A percentile compares a stretch with the other conserved stretches of the same genome.
phyloP scores from a whole-genome alignment of 2,329 filamentous ascomycete species.

The Apiospora aurea region DNA sequence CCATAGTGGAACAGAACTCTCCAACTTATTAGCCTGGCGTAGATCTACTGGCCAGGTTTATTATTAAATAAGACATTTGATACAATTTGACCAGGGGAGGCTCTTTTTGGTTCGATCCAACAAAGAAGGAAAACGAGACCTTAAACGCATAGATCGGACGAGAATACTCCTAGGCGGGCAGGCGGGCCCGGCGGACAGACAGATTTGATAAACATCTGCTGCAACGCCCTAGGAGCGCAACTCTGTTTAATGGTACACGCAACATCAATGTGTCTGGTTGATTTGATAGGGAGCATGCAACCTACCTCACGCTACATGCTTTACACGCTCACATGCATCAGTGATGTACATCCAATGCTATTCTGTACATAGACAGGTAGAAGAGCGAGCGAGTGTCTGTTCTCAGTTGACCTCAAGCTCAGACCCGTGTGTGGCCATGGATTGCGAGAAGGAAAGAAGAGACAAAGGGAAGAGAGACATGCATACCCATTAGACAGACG shows the following conservation, averaged over 20 bases:
- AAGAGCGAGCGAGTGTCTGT: background rate
- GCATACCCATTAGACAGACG: background rate
- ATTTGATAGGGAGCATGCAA: background rate
- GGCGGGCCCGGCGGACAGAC: background rate
- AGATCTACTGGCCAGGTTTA: slow-evolving; percentile 20
- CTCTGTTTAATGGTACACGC: slow-evolving; percentile 10
- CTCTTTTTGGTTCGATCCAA: slow-evolving; percentile 11
- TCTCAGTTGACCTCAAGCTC: background rate
- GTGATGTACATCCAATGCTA: too few relatives aligned
- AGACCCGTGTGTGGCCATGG: background rate
- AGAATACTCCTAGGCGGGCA: slow-evolving; percentile 16
- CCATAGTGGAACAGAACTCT: slow-evolving; percentile 7
- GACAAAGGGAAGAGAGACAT: background rate
- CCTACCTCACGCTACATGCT: background rate
- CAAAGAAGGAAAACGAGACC: background rate
- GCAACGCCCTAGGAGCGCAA: slow-evolving; percentile 7
- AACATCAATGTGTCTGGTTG: background rate
- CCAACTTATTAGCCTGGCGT: slow-evolving; percentile 19
- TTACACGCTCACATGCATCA: background rate
- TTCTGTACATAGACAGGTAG: too few relatives aligned
- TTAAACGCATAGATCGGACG: slow-evolving; percentile 1
- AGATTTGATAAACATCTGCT: slow-evolving; percentile 19
- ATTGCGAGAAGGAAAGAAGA: background rate
- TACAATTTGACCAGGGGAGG: background rate
- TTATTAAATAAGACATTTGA: slow-evolving; percentile 22